Conservation (phyloP, 495 filamentous ascomycete species). For the Friedmanniomyces simplex region DNA sequence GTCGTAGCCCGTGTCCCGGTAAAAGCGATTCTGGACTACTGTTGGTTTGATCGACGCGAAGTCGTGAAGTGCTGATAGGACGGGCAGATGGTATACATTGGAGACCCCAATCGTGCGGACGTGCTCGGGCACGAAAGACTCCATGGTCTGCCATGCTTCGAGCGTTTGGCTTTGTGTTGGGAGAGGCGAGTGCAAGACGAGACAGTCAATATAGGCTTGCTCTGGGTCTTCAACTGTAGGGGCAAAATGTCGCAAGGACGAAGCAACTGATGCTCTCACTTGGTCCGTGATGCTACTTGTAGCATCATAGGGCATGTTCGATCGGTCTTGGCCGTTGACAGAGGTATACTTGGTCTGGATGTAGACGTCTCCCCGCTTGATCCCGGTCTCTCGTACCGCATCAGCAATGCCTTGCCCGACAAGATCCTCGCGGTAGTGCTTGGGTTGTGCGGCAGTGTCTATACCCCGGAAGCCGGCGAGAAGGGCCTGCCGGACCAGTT, state of each 20-base stretch:
- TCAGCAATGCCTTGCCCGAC: constrained; percentile 54
- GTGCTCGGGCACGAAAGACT: constrained; percentile 50
- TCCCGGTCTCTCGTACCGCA: constrained; percentile 46
- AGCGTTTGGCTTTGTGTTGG: constrained; percentile 47
- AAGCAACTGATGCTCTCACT: constrained; percentile 53
- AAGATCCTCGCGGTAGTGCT: constrained; percentile 66
- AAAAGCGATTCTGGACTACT: constrained; percentile 70
- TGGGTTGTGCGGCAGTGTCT: constrained; percentile 71
- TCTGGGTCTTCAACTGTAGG: constrained; percentile 21
- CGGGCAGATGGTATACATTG: constrained; percentile 44
- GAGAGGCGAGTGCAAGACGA: constrained; percentile 64
- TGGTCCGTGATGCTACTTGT: constrained; percentile 45
- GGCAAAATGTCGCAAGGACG: constrained; percentile 57
- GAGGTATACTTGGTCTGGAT: constrained; percentile 78
- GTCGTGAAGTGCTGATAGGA: constrained; percentile 43
- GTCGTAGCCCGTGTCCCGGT: constrained; percentile 51
- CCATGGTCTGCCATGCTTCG: constrained; percentile 53
- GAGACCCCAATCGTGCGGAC: constrained; percentile 64
- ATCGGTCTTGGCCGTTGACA: constrained; percentile 45
- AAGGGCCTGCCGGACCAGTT: constrained; percentile 59
- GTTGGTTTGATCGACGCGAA: constrained; percentile 43
- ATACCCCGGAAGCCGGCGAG: constrained; percentile 60
- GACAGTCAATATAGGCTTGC: constrained; percentile 56
- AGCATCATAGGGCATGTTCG: constrained; percentile 51
- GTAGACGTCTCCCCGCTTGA: constrained; percentile 52